Evolutionary conservation across 768 basidiomycete species (phyloP).

Genomic region (Phylloporus sp.): DNA sequence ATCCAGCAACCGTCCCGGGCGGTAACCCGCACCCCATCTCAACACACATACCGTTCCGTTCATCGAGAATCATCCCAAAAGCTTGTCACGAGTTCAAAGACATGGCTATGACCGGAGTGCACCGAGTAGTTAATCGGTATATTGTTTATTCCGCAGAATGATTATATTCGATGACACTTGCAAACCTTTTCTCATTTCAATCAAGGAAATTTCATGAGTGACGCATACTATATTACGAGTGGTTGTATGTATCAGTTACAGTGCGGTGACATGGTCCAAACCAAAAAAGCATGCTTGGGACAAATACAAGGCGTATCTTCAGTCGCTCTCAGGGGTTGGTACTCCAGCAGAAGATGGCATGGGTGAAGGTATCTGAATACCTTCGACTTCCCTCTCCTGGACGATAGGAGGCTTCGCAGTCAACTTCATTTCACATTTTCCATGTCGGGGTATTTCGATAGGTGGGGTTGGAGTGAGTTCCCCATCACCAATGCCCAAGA

Average conservation of each 20-base stretch:
- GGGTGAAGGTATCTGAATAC: slow-evolving; percentile 51
- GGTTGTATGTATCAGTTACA: slow-evolving; percentile 14
- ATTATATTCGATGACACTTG: neutral
- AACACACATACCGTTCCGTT: slow-evolving; percentile 25
- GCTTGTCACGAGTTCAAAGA: slow-evolving; percentile 8
- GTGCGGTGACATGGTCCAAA: slow-evolving; percentile 2
- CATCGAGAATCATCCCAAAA: slow-evolving; percentile 2
- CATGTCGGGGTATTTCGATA: slow-evolving; percentile 43
- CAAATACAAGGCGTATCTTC: slow-evolving; percentile 1
- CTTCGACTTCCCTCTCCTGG: slow-evolving; percentile 59
- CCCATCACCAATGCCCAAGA: slow-evolving; percentile 63
- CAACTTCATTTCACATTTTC: slow-evolving; percentile 46
- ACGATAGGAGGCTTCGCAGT: slow-evolving; percentile 55
- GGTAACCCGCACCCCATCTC: slow-evolving; percentile 31
- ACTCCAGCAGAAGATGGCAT: slow-evolving; percentile 40
- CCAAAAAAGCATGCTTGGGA: neutral
- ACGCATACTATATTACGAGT: slow-evolving; percentile 8
- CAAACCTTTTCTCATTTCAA: neutral
- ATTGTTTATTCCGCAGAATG: neutral
- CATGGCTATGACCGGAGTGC: neutral
- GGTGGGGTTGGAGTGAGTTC: slow-evolving; percentile 52
- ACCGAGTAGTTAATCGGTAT: neutral
- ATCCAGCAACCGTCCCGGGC: slow-evolving; percentile 32
- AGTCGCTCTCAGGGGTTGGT: slow-evolving; percentile 28
- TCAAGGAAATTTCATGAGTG: neutral